Evolutionary conservation across 495 filamentous ascomycete genomes (phyloP).

Genomic region (Daldinia decipiens): DNA sequence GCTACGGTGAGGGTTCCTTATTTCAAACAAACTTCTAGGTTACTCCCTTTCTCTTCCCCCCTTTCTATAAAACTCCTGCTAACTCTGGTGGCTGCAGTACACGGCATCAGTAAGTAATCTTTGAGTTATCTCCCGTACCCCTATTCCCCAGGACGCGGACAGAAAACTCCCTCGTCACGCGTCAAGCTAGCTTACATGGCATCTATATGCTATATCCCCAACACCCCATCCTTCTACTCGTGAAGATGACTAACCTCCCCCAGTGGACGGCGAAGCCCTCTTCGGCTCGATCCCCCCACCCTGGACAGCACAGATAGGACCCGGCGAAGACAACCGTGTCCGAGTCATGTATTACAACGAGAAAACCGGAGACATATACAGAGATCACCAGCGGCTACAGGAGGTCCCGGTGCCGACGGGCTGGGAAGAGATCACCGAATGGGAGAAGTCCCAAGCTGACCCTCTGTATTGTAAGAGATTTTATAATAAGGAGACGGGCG

Average conservation of each 20-base stretch:
- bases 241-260: neutral
- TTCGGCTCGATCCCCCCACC: slow-evolving; percentile 17
- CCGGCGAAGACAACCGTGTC: neutral
- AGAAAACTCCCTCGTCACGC: no score
- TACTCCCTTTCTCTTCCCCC: neutral
- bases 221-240: no score
- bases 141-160: neutral
- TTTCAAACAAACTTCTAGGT: neutral
- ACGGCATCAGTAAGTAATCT: slow-evolving; percentile 28
- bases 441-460: slow-evolving; percentile 13
- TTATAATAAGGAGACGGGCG: slow-evolving; percentile 23
- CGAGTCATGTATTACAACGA: slow-evolving; percentile 6
- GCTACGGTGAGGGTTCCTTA: slow-evolving; percentile 29
- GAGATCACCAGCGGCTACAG: slow-evolving; percentile 20
- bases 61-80: neutral
- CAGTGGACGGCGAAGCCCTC: slow-evolving; percentile 32
- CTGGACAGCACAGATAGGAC: neutral
- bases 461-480: slow-evolving; percentile 22
- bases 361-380: neutral
- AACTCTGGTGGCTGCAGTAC: slow-evolving; percentile 8
- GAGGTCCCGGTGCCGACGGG: slow-evolving; percentile 17
- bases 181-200: no score
- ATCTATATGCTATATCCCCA: no score
- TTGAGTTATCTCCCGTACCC: neutral
- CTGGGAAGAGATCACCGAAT: slow-evolving; percentile 25